Evolutionary conservation across 768 basidiomycete species (phyloP), one percentile per base, ranked within the genome.

Genomic region (Lentinus brumalis): DNA sequence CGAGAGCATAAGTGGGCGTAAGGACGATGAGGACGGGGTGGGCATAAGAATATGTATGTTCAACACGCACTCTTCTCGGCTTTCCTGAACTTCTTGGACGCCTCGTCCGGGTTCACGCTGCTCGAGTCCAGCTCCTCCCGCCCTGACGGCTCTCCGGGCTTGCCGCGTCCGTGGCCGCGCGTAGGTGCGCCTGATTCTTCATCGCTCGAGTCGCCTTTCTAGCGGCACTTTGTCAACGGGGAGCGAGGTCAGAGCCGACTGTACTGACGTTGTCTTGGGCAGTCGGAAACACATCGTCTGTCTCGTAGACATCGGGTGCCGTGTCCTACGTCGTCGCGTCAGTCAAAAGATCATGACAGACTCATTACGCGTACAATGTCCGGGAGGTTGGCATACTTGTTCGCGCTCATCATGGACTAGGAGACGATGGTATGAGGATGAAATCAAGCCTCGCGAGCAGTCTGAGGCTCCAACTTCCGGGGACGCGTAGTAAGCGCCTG

Each of bases 281-380:
- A 15, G 80, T 73, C 14, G 82, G 86, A 68, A 87, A 81, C 15
- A 84, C 79, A 66, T 96, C 94, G 49, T 92, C 89, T 0, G 94
- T 96, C 71, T 96, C 94, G 70, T 96, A 96, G 46, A 96, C 85
- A 73, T 96, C 94, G 42, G 85, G 93, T 1, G 92, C 93, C 12
- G 91, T 92, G 75, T 95, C 94, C 94, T 96, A 39, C 67, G 60
- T 60, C 56, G 40, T 11, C 30, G 38, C 7, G 11, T 35, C 35
- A 35, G 21, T 38, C 31, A 14, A 40, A 60, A 49, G 29, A 49
- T 42, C 38, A 47, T 16, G 38, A 4, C 14, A 6, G 31, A 6
- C n/a, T 9, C 41, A 42, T 21, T 18, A 30, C 26, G 81, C 89
- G 57, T 67, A 95, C 94, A 58, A 96, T 96, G 71, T 96, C 94